phyloP scores from a whole-genome alignment of 2,329 filamentous ascomycete species.

The Microdochium nivale region DNA sequence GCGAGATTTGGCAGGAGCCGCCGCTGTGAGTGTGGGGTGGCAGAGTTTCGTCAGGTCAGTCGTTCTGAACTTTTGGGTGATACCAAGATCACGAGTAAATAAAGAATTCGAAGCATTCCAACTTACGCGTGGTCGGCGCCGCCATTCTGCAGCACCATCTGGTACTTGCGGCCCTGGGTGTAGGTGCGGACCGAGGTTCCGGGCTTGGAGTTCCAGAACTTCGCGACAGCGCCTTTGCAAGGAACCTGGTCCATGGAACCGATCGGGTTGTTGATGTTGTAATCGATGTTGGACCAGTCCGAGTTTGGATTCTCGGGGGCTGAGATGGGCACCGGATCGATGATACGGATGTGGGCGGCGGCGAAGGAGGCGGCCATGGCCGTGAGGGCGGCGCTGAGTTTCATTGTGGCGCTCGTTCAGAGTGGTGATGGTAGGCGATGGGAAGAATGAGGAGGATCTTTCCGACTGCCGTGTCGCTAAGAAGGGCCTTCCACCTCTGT shows the following conservation, averaged over 20 bases:
- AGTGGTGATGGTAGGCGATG: constrained; percentile 3
- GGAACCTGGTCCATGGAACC: constrained; percentile 55
- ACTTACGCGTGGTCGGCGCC: constrained; percentile 20
- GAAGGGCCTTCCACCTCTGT: too few relatives aligned
- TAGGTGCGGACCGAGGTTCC: constrained; percentile 52
- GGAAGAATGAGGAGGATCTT: too few relatives aligned
- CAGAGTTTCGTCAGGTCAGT: too few relatives aligned
- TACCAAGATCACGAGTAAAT: too few relatives aligned
- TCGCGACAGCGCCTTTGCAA: constrained; percentile 58
- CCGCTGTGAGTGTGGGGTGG: constrained; percentile 47
- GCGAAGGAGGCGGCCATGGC: constrained; percentile 32
- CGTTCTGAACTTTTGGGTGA: too few relatives aligned
- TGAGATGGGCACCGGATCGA: constrained; percentile 39
- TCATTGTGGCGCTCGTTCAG: constrained; percentile 30
- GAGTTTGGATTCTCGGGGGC: constrained; percentile 42
- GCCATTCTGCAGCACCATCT: constrained; percentile 54
- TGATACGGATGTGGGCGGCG: constrained; percentile 50
- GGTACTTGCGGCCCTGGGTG: constrained; percentile 50
- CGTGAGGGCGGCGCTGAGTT: constrained; percentile 23
- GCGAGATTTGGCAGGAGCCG: constrained; percentile 67
- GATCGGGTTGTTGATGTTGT: constrained; percentile 66
- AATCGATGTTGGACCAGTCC: constrained; percentile 44
- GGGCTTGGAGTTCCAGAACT: constrained; percentile 33
- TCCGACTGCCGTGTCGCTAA: too few relatives aligned
- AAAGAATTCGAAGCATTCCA: too few relatives aligned